Base-by-base conservation (phyloP, 805 yeast genomes). In the Yarrowia sp. region DNA sequence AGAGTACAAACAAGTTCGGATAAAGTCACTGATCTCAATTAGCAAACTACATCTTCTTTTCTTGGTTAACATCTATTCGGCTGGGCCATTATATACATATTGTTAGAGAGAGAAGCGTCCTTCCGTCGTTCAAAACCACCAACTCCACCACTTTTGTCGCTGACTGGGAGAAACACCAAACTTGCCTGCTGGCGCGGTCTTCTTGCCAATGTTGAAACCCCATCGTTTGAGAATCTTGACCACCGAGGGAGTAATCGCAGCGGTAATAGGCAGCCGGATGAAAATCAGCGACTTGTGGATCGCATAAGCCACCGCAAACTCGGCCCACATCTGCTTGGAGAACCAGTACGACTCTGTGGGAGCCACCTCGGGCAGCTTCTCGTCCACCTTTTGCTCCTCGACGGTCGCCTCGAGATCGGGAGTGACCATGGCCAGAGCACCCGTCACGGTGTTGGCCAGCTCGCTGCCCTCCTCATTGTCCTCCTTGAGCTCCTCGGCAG, bases 291-390 rank as follows among this genome's bases (percentile, higher is more conserved):
- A 86, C 80, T 95, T 95, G 81, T 95, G 98, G 56, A 95, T 81
- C 2, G 97, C 97, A 77, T 95, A 95, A 0, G 98, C 98, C 66
- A 95, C 84, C 12, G 90, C 87, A 73, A 92, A 86, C 78, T 94
- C 98, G 0, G 98, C 89, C 83, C 91, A 76, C 75, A 88, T 82
- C 72, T 71, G 67, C 22, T 72, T 46, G 48, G 73, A 69, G 8
- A 63, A 63, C 67, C 67, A 63, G 67, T 63, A 63, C 26, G 67
- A 63, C 67, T 73, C 74, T 55, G 69, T 69, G 14, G 50, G 48
- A 8, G 49, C 46, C 1, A 66, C 70, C 14, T 70, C 70, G 38
- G 70, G 67, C 36, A 46, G 56, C 59, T 66, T 56, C 8, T 55
- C 59, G 56, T 42, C 38, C 19, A 69, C 71, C 19, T 50, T 61